Evolutionary conservation across 768 basidiomycete species (phyloP).

Genomic region (Phlebiopsis gigantea): DNA sequence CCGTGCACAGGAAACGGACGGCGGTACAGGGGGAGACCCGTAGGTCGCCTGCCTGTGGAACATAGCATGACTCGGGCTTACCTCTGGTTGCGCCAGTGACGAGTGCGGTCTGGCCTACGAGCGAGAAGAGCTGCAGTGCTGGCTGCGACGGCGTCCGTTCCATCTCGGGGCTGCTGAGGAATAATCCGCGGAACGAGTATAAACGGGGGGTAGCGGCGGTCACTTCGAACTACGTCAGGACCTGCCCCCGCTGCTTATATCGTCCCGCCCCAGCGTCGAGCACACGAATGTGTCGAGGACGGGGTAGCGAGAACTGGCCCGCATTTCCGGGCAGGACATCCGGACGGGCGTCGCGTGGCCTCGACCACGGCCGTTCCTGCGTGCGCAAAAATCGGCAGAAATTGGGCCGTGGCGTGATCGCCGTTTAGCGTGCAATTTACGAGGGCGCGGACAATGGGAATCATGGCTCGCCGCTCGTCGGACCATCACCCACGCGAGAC

Average conservation of each 20-base stretch:
- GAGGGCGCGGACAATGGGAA: neutral
- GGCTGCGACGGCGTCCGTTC: conserved; percentile 46
- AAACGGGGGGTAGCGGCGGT: neutral
- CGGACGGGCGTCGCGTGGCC: neutral
- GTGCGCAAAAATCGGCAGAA: neutral
- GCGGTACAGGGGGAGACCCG: conserved; percentile 4
- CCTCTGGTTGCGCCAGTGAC: conserved; percentile 80
- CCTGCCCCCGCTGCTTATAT: neutral
- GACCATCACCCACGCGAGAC: neutral
- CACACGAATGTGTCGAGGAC: neutral
- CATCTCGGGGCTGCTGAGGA: conserved; percentile 28
- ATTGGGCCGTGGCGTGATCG: neutral
- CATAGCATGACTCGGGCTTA: conserved; percentile 19
- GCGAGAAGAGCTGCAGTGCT: conserved; percentile 58
- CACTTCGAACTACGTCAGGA: neutral
- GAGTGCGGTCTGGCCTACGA: conserved; percentile 63
- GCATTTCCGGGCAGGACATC: neutral
- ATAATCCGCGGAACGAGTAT: neutral
- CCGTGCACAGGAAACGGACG: neutral
- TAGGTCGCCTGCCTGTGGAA: neutral
- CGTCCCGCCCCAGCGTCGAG: neutral
- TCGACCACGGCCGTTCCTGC: neutral
- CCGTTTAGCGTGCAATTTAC: neutral
- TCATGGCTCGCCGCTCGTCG: neutral
- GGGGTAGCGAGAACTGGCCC: neutral